Conservation (phyloP, 179 eudicot species). For the Spinacia oleracea region DNA sequence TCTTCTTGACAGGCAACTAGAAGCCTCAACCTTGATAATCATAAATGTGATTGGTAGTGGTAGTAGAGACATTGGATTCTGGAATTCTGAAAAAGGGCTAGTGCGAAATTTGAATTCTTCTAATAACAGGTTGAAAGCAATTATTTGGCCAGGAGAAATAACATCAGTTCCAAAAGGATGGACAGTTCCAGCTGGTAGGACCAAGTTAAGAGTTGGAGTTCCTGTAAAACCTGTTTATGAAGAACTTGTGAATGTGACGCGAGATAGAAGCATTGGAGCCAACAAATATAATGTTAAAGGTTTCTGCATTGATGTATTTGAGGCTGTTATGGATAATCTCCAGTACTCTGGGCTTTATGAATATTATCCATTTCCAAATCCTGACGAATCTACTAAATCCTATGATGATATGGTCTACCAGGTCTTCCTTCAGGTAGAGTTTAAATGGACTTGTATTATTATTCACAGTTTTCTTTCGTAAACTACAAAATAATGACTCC, state of each 20-base stretch:
- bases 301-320: slow-evolving; percentile 56
- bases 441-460: background rate
- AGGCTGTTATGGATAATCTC: slow-evolving; percentile 44
- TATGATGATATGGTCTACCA: slow-evolving; percentile 43
- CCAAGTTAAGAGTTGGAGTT: slow-evolving; percentile 39
- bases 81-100: slow-evolving; percentile 38
- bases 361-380: slow-evolving; percentile 37
- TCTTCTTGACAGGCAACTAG: slow-evolving; percentile 32
- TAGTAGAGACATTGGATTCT: slow-evolving; percentile 37
- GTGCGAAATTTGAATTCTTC: slow-evolving; percentile 18
- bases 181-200: slow-evolving; percentile 39
- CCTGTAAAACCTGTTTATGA: slow-evolving; percentile 30
- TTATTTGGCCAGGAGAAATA: slow-evolving; percentile 50
- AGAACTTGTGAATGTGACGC: slow-evolving; percentile 42
- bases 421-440: slow-evolving; percentile 41
- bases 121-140: slow-evolving; percentile 14
- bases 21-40: slow-evolving; percentile 33
- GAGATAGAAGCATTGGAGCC: slow-evolving; percentile 16
- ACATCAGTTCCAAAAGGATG: slow-evolving; percentile 32
- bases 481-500: background rate
- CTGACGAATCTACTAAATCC: slow-evolving; percentile 26
- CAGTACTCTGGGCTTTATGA: slow-evolving; percentile 45
- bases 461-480: background rate
- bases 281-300: slow-evolving; percentile 31
- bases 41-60: slow-evolving; percentile 42